Percentiles rank a stretch among this genome's conserved stretches.
Conservation (phyloP, 805 yeast species). For the Kurtzmaniella cleridarum region DNA sequence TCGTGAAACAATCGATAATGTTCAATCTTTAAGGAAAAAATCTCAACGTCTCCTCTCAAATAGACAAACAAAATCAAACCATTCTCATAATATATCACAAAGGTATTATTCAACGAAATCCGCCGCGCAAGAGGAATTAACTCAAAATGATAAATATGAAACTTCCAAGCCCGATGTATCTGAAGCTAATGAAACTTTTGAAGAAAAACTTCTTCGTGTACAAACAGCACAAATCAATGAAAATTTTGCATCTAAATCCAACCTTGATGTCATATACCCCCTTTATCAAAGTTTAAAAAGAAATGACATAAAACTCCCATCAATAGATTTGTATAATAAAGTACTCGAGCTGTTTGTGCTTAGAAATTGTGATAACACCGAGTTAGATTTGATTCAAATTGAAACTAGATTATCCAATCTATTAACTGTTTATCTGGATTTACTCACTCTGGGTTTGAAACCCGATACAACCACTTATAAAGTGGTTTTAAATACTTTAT, state of each 20-base stretch:
- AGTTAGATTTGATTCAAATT: conserved; percentile 26
- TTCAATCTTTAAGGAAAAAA: conserved; percentile 17
- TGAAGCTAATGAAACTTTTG: conserved; percentile 11
- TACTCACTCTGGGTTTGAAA: conserved; percentile 39
- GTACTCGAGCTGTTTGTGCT: conserved; percentile 50
- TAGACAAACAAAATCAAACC: conserved; percentile 8
- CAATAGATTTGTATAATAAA: conserved; percentile 46
- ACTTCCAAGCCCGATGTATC: neutral
- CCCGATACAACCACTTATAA: conserved; percentile 55
- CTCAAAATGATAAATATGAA: neutral
- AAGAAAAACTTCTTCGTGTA: conserved; percentile 12
- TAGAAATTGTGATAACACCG: conserved; percentile 42
- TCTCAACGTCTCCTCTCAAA: conserved; percentile 18
- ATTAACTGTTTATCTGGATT: conserved; percentile 63
- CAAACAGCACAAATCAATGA: conserved; percentile 16
- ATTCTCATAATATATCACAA: conserved; percentile 6
- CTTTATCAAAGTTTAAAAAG: conserved; percentile 36
- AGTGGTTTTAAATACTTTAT: conserved; percentile 41
- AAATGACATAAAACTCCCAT: conserved; percentile 38
- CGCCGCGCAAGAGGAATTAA: neutral
- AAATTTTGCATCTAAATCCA: conserved; percentile 11
- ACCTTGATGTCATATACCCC: conserved; percentile 32
- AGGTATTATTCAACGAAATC: neutral
- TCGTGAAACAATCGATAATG: conserved; percentile 22
- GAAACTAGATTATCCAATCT: conserved; percentile 60